Conservation (phyloP, 2,329 filamentous ascomycete genomes). For the Didymella pinodella region DNA sequence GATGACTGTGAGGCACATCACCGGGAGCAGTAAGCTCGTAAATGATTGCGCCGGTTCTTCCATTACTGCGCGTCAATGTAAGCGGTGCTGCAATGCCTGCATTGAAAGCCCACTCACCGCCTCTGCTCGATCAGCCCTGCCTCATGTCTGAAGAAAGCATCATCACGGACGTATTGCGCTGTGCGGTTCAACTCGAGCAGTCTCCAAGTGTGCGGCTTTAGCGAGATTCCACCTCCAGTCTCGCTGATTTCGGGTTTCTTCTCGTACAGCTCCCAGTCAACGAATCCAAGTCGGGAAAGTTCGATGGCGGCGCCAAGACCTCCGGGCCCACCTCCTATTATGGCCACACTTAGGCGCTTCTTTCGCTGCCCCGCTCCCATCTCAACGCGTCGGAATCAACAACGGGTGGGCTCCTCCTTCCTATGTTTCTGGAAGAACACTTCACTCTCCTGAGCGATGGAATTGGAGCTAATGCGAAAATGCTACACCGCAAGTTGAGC, state of each 20-base stretch:
- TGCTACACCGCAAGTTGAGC: no score
- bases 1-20: not conserved
- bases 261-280: not conserved
- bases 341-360: not conserved
- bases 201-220: not conserved
- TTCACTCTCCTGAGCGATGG: no score
- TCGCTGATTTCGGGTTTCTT: not conserved
- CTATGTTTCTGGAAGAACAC: no score
- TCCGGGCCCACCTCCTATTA: not conserved
- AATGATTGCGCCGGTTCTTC: not conserved
- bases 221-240: not conserved
- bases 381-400: not conserved
- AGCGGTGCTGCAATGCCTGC: not conserved
- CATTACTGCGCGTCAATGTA: not conserved
- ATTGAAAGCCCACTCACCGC: not conserved
- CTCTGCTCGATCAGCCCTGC: not conserved
- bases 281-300: not conserved
- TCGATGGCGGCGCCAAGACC: not conserved
- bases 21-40: not conserved
- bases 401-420: not conserved
- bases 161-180: not conserved
- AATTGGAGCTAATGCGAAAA: no score
- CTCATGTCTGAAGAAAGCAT: not conserved
- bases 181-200: not conserved
- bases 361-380: not conserved